Conservation (phyloP, 169 alveolate genomes). For the Babesia ovis region DNA sequence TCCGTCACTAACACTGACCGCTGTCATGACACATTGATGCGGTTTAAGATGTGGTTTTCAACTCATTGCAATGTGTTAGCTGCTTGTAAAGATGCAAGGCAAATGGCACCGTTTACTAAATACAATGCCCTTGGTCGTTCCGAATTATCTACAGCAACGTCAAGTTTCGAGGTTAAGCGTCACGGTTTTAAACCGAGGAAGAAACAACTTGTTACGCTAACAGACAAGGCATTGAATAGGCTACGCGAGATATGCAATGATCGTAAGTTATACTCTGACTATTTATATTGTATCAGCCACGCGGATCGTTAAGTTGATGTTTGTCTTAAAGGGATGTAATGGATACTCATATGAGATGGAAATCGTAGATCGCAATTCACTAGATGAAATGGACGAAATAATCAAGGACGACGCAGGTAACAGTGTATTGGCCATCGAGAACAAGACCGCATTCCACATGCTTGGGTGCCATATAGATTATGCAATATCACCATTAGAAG, state of each 20-base stretch:
- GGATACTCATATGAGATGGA: conserved; percentile 66
- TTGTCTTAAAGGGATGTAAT: conserved; percentile 64
- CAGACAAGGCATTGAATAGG: conserved; percentile 40
- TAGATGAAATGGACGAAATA: conserved; percentile 60
- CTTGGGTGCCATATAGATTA: conserved; percentile 62
- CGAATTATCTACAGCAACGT: conserved; percentile 1
- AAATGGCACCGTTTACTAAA: background rate
- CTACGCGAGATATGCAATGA: conserved; percentile 31
- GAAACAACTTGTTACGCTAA: conserved; percentile 38
- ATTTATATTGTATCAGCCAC: conserved; percentile 14
- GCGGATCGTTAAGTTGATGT: conserved; percentile 44
- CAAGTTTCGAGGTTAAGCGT: conserved; percentile 16
- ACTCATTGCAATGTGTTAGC: background rate
- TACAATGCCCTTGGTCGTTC: background rate
- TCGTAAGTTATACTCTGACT: conserved; percentile 22
- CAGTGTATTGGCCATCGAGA: conserved; percentile 56
- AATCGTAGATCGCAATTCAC: conserved; percentile 26
- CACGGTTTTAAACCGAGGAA: conserved; percentile 2
- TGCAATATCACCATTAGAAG: conserved; percentile 38
- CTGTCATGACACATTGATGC: background rate
- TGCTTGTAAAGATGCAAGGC: background rate
- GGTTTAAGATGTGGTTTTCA: background rate
- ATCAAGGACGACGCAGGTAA: conserved; percentile 41
- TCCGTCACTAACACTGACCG: background rate
- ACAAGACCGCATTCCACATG: conserved; percentile 62